phyloP scores from a whole-genome alignment of 1,284 basidiomycete genomes.

The Moesziomyces sp. region DNA sequence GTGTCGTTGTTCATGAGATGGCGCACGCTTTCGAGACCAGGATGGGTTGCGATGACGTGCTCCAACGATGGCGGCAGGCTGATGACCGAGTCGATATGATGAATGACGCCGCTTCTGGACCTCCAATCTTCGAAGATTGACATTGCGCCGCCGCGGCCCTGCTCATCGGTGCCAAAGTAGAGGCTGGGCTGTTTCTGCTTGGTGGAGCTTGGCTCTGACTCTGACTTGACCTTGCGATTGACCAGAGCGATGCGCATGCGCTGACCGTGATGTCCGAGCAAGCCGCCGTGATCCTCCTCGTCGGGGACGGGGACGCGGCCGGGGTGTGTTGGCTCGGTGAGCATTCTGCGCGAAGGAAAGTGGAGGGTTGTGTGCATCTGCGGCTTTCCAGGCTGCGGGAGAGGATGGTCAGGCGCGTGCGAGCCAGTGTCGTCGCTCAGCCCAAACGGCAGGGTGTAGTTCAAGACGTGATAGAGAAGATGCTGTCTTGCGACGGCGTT shows the following conservation, averaged over 20 bases:
- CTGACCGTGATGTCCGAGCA: slow-evolving; percentile 85
- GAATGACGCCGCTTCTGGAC: slow-evolving; percentile 76
- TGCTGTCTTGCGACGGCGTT: slow-evolving; percentile 85
- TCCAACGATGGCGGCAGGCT: slow-evolving; percentile 78
- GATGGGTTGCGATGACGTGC: slow-evolving; percentile 52
- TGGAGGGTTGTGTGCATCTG: slow-evolving; percentile 58
- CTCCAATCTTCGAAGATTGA: slow-evolving; percentile 69
- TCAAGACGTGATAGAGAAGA: slow-evolving; percentile 93
- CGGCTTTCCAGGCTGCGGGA: slow-evolving; percentile 68
- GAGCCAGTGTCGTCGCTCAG: slow-evolving; percentile 71
- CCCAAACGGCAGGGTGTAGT: slow-evolving; percentile 75
- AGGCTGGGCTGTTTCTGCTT: slow-evolving; percentile 15
- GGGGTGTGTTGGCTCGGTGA: slow-evolving; percentile 72
- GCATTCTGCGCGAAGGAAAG: slow-evolving; percentile 83
- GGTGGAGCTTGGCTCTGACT: neutral
- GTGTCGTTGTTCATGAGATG: slow-evolving; percentile 65
- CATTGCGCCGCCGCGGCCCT: slow-evolving; percentile 75
- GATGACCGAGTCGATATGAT: slow-evolving; percentile 81
- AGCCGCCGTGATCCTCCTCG: slow-evolving; percentile 71
- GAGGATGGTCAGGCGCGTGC: slow-evolving; percentile 75
- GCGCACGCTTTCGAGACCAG: slow-evolving; percentile 59
- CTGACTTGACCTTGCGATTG: slow-evolving; percentile 42
- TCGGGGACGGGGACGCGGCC: slow-evolving; percentile 63
- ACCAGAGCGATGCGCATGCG: slow-evolving; percentile 73
- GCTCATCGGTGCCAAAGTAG: slow-evolving; percentile 76